A percentile compares a stretch with the other conserved stretches of the same genome.
phyloP scores from a whole-genome alignment of 345 rosid species.

The Gossypium rotundifolium region DNA sequence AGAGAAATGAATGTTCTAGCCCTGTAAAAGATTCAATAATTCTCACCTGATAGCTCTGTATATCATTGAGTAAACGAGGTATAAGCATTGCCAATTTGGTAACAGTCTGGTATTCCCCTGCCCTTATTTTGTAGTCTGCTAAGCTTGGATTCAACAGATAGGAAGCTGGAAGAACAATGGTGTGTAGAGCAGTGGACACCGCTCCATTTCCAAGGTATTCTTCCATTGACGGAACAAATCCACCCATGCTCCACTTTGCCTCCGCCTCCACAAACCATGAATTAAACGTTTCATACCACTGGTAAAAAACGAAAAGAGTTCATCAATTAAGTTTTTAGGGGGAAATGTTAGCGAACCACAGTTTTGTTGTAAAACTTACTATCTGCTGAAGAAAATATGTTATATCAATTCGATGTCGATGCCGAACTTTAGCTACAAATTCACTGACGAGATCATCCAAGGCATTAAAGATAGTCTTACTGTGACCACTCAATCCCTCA shows the following conservation, averaged over 20 bases:
- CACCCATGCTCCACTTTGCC: conserved; percentile 46
- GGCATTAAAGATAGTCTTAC: conserved; percentile 44
- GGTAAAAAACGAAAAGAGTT: too few species aligned
- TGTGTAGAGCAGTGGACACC: conserved; percentile 43
- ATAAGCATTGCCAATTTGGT: conserved; percentile 48
- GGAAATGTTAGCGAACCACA: not conserved
- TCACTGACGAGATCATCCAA: conserved; percentile 40
- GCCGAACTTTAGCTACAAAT: conserved; percentile 22
- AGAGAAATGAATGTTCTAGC: not conserved
- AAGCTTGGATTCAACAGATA: conserved; percentile 25
- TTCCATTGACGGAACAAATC: conserved; percentile 25
- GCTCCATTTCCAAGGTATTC: conserved; percentile 48
- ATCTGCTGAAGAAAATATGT: conserved; percentile 27
- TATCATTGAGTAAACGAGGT: conserved; percentile 51
- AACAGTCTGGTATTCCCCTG: conserved; percentile 25
- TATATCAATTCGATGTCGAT: conserved; percentile 31
- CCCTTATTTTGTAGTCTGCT: conserved; percentile 18
- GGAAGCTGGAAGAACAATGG: conserved; percentile 38
- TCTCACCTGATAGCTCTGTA: conserved; percentile 46
- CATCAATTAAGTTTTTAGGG: not conserved
- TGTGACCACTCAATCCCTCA: conserved; percentile 34
- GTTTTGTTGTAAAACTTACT: conserved; percentile 23
- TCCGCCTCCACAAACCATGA: conserved; percentile 69
- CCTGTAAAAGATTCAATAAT: not conserved
- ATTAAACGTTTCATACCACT: conserved; percentile 67